Conservation (phyloP, 108 stramenopile genomes). For the Cyclotella atomus region DNA sequence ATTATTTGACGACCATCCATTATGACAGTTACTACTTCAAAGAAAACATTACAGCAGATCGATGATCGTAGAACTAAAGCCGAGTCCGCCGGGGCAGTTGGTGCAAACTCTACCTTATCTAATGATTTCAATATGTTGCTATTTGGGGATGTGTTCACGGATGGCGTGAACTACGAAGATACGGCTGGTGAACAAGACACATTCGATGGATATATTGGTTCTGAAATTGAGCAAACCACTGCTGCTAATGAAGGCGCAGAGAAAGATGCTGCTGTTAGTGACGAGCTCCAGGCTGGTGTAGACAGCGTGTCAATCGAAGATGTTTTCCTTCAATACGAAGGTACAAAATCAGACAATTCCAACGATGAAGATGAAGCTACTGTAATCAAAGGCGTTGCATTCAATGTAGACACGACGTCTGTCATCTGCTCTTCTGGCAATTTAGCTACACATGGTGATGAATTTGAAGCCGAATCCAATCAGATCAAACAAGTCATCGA, state of each 20-base stretch:
- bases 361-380: no score
- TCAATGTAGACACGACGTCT: neutral
- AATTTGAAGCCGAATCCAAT: neutral
- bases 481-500: slow-evolving; percentile 7
- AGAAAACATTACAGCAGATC: neutral
- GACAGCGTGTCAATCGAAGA: no score
- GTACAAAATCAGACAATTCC: no score
- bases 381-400: neutral
- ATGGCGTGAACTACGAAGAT: neutral
- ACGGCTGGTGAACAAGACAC: neutral
- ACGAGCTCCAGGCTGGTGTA: no score
- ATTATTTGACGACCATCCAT: no score
- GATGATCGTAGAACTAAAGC: neutral
- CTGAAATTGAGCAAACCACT: neutral
- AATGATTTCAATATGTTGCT: neutral
- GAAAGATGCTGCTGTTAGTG: neutral
- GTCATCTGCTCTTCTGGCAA: neutral
- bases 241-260: neutral
- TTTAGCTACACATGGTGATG: slow-evolving; percentile 6
- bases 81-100: no score
- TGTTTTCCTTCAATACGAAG: no score
- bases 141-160: neutral
- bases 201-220: neutral
- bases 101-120: neutral
- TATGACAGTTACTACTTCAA: no score